phyloP scores from a whole-genome alignment of 108 stramenopile genomes.

The Asterionellopsis glacialis region DNA sequence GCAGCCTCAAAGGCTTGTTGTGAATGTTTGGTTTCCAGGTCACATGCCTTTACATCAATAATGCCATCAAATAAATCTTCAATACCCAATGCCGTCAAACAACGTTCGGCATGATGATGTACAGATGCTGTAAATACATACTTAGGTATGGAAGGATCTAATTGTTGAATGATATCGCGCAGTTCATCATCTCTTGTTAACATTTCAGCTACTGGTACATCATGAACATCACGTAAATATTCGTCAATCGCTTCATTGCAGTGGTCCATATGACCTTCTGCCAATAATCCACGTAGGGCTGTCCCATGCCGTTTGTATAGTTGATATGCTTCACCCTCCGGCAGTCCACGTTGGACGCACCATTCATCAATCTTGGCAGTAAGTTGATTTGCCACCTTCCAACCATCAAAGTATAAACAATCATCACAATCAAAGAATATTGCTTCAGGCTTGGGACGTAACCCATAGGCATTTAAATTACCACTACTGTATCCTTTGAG shows the following conservation, averaged over 20 bases:
- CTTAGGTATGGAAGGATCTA: constrained; percentile 62
- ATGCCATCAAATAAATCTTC: constrained; percentile 48
- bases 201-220: constrained; percentile 35
- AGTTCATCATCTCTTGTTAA: constrained; percentile 34
- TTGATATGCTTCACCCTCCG: constrained; percentile 46
- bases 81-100: constrained; percentile 53
- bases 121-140: constrained; percentile 68
- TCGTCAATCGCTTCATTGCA: constrained; percentile 41
- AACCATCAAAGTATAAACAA: constrained; percentile 65
- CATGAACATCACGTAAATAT: constrained; percentile 49
- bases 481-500: constrained; percentile 9
- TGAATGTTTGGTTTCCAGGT: constrained; percentile 62
- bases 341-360: constrained; percentile 35
- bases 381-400: constrained; percentile 45
- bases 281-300: constrained; percentile 50
- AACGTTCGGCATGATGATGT: constrained; percentile 46
- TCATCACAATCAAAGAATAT: constrained; percentile 82
- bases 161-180: constrained; percentile 28
- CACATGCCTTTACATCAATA: constrained; percentile 48
- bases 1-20: constrained; percentile 40
- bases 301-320: constrained; percentile 66
- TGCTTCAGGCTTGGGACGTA: constrained; percentile 31
- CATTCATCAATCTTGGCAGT: constrained; percentile 61
- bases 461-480: constrained; percentile 2
- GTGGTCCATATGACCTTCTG: constrained; percentile 47